Base-by-base conservation (phyloP, 495 filamentous ascomycete genomes). In the Talaromyces wortmannii region DNA sequence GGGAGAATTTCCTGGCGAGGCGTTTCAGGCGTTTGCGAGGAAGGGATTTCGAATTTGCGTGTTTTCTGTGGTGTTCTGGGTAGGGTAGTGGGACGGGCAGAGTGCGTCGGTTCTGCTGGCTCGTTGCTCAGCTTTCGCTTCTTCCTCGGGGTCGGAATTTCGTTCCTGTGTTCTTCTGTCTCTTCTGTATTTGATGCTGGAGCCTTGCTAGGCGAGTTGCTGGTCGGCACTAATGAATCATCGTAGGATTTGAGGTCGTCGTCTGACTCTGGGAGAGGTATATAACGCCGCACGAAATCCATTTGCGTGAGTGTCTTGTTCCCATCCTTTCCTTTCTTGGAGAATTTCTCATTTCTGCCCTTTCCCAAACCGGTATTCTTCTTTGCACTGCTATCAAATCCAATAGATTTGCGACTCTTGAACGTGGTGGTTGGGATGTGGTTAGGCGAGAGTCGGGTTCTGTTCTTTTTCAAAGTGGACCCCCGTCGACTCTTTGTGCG, bases 261-360 rank as follows among this genome's bases (percentile, higher is more conserved):
- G 36, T 71, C 70, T 23, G 73, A 70, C 7, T 68, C 60, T 13
- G 72, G 67, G 45, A 77, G 69, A 33, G 66, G 61, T 42, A 75
- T 60, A 45, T 67, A 70, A 3, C 68, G 72, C 31, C 64, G 65
- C 46, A 77, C 72, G 53, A 72, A 77, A 48, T 74, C 64, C 72
- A 77, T 77, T 55, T 77, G 74, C 8, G 74, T 77, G 7, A 77
- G 63, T 4, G 74, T 77, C 44, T 75, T 75, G 29, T 74, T 63
- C 15, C 48, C 59, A 67, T 48, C 18, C 10, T 44, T 31, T 32
- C 10, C 31, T 60, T 61, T 52, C 55, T 65, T 16, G 55, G 57
- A 8, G 55, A 59, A 36, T 57, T 55, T 18, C 40, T 55, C 50
- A 30, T 32, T 50, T 33, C 15, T 56, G 29, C 44, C 45, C 18